phyloP scores from a whole-genome alignment of 352 stramenopile genomes.

The Pythium coloratum region DNA sequence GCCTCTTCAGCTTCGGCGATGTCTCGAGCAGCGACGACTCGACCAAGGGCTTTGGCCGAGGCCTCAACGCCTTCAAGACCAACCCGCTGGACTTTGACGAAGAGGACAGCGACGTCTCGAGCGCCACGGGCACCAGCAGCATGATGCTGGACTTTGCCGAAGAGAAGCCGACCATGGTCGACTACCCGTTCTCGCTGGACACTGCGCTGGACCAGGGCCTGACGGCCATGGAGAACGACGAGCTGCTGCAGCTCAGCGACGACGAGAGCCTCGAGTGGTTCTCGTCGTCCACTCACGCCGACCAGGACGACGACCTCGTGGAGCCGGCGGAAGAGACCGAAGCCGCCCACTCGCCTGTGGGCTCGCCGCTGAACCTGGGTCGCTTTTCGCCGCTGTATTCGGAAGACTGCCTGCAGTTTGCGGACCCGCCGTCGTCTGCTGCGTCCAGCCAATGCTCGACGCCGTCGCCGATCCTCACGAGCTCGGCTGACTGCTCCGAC shows the following conservation, averaged over 20 bases:
- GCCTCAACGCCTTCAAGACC: constrained; percentile 30
- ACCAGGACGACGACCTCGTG: constrained; percentile 29
- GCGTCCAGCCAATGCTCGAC: constrained; percentile 22
- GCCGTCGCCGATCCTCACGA: constrained; percentile 32
- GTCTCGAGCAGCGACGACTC: constrained; percentile 33
- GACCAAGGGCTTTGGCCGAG: constrained; percentile 30
- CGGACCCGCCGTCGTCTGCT: constrained; percentile 6
- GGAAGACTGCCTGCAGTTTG: constrained; percentile 26
- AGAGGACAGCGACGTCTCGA: constrained; percentile 49
- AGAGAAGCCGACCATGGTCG: constrained; percentile 52
- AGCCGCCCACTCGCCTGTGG: not conserved
- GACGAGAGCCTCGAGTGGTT: constrained; percentile 85
- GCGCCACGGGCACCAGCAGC: constrained; percentile 21
- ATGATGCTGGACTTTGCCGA: constrained; percentile 84
- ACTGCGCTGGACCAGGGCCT: constrained; percentile 57
- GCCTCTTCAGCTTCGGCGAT: constrained; percentile 43
- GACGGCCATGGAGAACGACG: constrained; percentile 75
- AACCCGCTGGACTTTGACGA: constrained; percentile 62
- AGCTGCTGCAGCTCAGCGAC: constrained; percentile 77
- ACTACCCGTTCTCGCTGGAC: constrained; percentile 61
- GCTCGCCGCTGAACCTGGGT: constrained; percentile 24
- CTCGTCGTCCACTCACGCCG: constrained; percentile 41
- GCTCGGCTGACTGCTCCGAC: constrained; percentile 26
- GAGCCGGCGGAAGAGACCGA: not conserved
- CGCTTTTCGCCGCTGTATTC: constrained; percentile 31